These are phyloP conservation scores for Candida easanensis DNA, from an alignment of 805 yeast genomes.

Conservation along the genomic window DNA sequence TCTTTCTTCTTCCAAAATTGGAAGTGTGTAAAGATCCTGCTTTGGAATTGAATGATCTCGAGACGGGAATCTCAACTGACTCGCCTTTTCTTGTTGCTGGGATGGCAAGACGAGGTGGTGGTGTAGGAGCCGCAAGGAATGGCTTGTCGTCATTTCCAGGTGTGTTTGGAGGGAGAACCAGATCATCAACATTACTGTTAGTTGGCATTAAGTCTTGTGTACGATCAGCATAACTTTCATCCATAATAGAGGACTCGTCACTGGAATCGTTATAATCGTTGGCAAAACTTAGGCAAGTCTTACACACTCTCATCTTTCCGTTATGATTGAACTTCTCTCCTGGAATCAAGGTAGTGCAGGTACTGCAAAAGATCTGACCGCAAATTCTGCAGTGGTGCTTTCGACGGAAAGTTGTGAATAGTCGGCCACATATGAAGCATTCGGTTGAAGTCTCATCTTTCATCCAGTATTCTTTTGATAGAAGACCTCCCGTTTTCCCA, in stretches of 20 bases:
- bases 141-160: slow-evolving; percentile 20
- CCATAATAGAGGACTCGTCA: slow-evolving; percentile 51
- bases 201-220: slow-evolving; percentile 14
- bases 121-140: slow-evolving; percentile 42
- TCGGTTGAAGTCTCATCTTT: slow-evolving; percentile 89
- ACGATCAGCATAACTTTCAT: slow-evolving; percentile 30
- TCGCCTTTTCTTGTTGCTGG: slow-evolving; percentile 81
- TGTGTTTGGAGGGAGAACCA: slow-evolving; percentile 14
- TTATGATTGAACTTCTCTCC: slow-evolving; percentile 61
- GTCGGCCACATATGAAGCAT: slow-evolving; percentile 78
- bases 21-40: slow-evolving; percentile 25
- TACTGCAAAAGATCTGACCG: slow-evolving; percentile 90
- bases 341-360: slow-evolving; percentile 71
- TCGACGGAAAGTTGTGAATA: slow-evolving; percentile 81
- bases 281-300: slow-evolving; percentile 60
- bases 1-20: slow-evolving; percentile 25
- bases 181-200: slow-evolving; percentile 18
- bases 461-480: slow-evolving; percentile 85
- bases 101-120: slow-evolving; percentile 73
- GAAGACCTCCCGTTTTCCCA: slow-evolving; percentile 23
- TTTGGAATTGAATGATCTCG: slow-evolving; percentile 27
- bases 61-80: slow-evolving; percentile 64
- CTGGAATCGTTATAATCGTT: slow-evolving; percentile 72
- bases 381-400: slow-evolving; percentile 95
- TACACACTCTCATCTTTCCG: slow-evolving; percentile 76